Conservation (phyloP, 2,329 filamentous ascomycete genomes). For the Cladosporium sphaerospermum region DNA sequence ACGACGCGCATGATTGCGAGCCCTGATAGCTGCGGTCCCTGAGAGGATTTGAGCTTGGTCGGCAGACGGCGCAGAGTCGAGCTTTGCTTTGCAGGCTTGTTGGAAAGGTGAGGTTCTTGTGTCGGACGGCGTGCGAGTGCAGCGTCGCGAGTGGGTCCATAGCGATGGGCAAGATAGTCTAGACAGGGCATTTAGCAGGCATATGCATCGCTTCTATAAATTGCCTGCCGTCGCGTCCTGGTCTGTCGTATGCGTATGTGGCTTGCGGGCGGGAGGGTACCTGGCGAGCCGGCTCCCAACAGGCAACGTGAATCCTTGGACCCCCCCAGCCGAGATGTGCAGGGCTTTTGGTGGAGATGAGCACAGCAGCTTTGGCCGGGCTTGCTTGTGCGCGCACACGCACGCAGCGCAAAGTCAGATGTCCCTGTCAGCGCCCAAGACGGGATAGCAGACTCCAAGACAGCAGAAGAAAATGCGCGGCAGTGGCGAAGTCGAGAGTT, state of each 20-base stretch:
- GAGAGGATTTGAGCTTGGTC: neutral
- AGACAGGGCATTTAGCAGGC: neutral
- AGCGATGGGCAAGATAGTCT: neutral
- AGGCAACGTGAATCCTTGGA: neutral
- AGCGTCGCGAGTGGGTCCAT: neutral
- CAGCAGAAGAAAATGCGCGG: neutral
- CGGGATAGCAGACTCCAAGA: neutral
- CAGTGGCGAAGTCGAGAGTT: neutral
- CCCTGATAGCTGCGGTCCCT: neutral
- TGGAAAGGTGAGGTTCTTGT: neutral
- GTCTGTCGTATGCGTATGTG: neutral
- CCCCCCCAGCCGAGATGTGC: neutral
- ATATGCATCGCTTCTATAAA: neutral
- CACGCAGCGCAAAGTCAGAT: neutral
- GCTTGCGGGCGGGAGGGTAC: slow-evolving; percentile 1
- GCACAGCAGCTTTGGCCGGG: neutral
- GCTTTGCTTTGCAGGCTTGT: slow-evolving; percentile 8
- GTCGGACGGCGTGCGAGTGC: neutral
- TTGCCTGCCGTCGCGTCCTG: neutral
- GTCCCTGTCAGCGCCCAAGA: neutral
- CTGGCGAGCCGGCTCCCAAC: neutral
- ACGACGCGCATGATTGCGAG: neutral
- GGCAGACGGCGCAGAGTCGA: neutral
- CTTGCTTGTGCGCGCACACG: neutral
- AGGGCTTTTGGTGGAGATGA: slow-evolving; percentile 1